Evolutionary conservation across 306 rosid species (phyloP), one percentile per base, ranked within the genome.

Genomic region (Quercus robur): DNA sequence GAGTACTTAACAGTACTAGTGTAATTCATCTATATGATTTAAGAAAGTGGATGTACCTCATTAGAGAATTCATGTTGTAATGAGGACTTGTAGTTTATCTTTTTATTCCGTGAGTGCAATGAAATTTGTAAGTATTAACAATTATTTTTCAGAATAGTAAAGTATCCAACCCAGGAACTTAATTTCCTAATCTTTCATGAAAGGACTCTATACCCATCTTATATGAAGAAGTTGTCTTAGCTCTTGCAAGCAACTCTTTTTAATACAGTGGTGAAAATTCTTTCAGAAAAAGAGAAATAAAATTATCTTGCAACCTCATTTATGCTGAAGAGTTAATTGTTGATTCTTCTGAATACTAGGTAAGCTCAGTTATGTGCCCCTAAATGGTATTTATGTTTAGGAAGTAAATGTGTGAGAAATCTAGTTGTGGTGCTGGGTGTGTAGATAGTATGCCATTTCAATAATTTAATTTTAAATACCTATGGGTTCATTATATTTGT

Each of bases 301-400:
- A 68, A 61, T 23, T 49, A 12, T 74, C 54, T n/a, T 33, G 44
- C 75, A 4, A 12, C 6, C 44, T 44, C 74, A 31, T 69, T 7
- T 41, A 41, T 8, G 46, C 12, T 41, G 3, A 57, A 25, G n/a
- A 56, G 35, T 28, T 70, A 44, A 61, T 17, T 68, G 25, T 77
- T 80, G 62, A 52, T 77, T 26, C 31, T 74, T 87, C 66, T 78
- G 67, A 79, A 75, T 54, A 80, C 54, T 70, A 95, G 98, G 99
- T 95, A 89, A 93, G 98, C 82, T 85, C 97, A 56, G 75, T 57
- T 23, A 23, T 21, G 4, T 23, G 66, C 18, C 30, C 26, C 23
- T 15, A 10, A 11, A 59, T 9, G 15, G 66, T 20, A 59, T 59
- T 20, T 58, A 20, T 59, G 25, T 59, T 13, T 14, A 59, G 13